phyloP scores from a whole-genome alignment of 441 rosid genomes.

The Metrosideros polymorpha region DNA sequence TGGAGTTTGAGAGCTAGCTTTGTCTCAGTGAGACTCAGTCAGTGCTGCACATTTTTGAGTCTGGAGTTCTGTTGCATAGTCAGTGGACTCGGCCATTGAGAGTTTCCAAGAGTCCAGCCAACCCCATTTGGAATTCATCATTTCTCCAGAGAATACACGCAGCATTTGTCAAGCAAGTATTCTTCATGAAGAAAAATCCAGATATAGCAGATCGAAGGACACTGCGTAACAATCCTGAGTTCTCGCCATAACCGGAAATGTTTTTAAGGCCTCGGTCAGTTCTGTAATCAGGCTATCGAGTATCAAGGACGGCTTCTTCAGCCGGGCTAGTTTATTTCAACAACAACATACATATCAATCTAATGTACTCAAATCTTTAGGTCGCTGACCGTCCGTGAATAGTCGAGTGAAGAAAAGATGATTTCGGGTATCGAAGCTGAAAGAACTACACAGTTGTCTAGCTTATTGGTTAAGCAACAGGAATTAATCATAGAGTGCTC shows the following conservation, averaged over 20 bases:
- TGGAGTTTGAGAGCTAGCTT: background rate
- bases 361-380: background rate
- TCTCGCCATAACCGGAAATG: background rate
- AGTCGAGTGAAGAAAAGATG: background rate
- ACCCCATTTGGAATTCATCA: background rate
- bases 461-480: background rate
- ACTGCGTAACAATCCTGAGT: background rate
- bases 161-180: background rate
- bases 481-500: background rate
- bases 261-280: background rate
- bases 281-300: background rate
- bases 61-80: background rate
- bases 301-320: background rate
- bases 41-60: background rate
- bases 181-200: background rate
- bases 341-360: background rate
- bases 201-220: background rate
- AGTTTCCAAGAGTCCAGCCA: background rate
- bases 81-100: background rate
- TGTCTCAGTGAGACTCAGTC: background rate
- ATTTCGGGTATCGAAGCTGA: background rate
- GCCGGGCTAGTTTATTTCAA: background rate
- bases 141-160: background rate
- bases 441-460: background rate
- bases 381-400: accelerated